Evolutionary conservation across 2,329 filamentous ascomycete genomes (phyloP), one percentile per base, ranked within the genome.

Genomic region (Ceratocystis huliohia): DNA sequence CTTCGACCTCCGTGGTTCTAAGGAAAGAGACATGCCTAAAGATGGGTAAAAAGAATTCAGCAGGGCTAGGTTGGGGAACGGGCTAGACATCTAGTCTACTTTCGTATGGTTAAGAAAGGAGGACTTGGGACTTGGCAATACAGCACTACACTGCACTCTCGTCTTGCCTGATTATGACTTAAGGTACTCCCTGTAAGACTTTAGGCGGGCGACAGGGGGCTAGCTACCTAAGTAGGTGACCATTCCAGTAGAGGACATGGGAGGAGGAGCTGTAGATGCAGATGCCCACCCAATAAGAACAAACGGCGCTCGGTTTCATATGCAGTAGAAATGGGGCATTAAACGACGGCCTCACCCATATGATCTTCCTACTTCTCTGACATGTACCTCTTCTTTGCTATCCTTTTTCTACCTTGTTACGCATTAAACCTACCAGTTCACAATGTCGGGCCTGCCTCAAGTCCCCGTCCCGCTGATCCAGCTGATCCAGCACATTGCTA

Each of bases 401-500:
- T 33, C 28, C n/a, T 8, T 22, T 22, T 6, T 8, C 28, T 28
- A 33, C 28, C 33, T 17, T 2, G 25, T 33, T 28, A 7, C 30
- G 7, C 17, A 13, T 22, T 30, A 1, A 22, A 8, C n/a, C n/a
- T 10, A 37, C 59, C 25, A 10, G 17, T 8, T 30, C 59, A 25
- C 28, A 15, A 57, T 57, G 28, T 71, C 72, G 17, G 68, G 73
- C 30, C 75, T 81, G 56, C 79, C 80, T 2, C 69, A 76, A 70
- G 71, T 83, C 63, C 81, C 81, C 17, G 79, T 74, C 68, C 74
- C 78, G 67, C 78, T 79, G 61, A 69, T 72, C 69, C 77, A 77
- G 71, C 73, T 84, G 71, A 76, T 75, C 48, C 76, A 73, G 66
- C 82, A 88, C 73, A 78, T 89, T 67, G 76, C 79, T 13, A 75